Conservation (phyloP, 768 basidiomycete genomes). For the Amanita fuliginea region DNA sequence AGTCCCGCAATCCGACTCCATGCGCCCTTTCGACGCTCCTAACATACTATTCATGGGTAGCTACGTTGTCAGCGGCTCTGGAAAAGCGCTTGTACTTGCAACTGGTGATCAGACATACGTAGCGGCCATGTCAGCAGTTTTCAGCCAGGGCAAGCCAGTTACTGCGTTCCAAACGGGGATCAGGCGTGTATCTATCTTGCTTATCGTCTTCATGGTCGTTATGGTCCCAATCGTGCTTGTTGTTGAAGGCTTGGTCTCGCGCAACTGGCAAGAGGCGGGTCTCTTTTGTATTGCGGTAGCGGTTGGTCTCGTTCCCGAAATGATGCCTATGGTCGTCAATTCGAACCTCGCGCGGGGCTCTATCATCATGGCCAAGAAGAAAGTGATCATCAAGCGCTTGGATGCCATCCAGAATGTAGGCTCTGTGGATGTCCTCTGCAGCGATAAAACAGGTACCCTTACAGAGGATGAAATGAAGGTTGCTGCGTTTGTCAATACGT, state of each 20-base stretch:
- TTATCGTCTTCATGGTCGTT: constrained; percentile 10
- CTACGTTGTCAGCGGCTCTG: constrained; percentile 22
- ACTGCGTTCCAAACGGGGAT: constrained; percentile 22
- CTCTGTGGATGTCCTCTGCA: constrained; percentile 43
- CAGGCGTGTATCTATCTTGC: constrained; percentile 12
- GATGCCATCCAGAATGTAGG: constrained; percentile 56
- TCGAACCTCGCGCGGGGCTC: constrained; percentile 51
- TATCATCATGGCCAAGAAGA: constrained; percentile 39
- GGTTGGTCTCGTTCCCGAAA: constrained; percentile 30
- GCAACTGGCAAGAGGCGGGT: constrained; percentile 6
- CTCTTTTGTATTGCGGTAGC: constrained; percentile 25
- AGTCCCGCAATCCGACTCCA: constrained; percentile 6
- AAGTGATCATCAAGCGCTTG: constrained; percentile 52
- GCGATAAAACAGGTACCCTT: constrained; percentile 58
- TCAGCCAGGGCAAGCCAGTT: constrained; percentile 18
- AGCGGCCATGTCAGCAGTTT: constrained; percentile 22
- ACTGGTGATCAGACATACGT: constrained; percentile 23
- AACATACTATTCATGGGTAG: constrained; percentile 23
- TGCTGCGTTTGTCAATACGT: constrained; percentile 12
- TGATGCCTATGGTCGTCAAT: constrained; percentile 36
- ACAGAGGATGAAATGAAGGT: constrained; percentile 16
- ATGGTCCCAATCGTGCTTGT: neutral
- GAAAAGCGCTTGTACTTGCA: constrained; percentile 17
- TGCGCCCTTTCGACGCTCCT: constrained; percentile 19
- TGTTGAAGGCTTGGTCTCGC: neutral